phyloP scores from a whole-genome alignment of 1,139 yeast genomes.

The Pichia sp. region DNA sequence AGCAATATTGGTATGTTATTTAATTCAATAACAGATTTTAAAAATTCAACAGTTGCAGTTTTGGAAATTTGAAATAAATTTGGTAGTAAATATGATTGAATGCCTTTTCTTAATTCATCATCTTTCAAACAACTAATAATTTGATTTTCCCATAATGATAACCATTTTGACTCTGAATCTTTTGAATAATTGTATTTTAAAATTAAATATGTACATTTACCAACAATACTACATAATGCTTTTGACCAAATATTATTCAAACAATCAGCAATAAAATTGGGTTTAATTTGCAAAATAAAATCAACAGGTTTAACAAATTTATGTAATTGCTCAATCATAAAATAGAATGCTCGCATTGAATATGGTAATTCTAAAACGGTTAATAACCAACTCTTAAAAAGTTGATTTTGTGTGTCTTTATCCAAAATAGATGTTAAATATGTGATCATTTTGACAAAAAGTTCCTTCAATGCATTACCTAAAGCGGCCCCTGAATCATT shows the following conservation, averaged over 20 bases:
- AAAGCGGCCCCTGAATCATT: constrained; percentile 66
- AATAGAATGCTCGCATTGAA: constrained; percentile 54
- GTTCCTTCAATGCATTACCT: constrained; percentile 57
- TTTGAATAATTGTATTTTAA: constrained; percentile 30
- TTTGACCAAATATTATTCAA: constrained; percentile 47
- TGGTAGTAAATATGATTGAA: constrained; percentile 58
- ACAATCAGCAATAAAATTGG: constrained; percentile 41
- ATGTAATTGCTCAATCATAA: constrained; percentile 49
- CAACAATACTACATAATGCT: constrained; percentile 61
- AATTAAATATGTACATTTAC: constrained; percentile 52
- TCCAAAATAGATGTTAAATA: constrained; percentile 26
- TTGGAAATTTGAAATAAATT: constrained; percentile 50
- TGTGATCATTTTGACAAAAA: constrained; percentile 46
- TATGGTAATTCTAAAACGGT: constrained; percentile 38
- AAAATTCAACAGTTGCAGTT: constrained; percentile 36
- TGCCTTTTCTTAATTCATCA: constrained; percentile 36
- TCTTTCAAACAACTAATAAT: constrained; percentile 34
- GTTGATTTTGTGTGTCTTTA: constrained; percentile 13
- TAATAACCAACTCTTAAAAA: constrained; percentile 41
- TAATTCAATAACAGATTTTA: constrained; percentile 19
- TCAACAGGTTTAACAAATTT: constrained; percentile 37
- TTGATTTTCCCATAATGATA: constrained; percentile 43
- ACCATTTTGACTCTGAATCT: constrained; percentile 38
- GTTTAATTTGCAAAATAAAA: constrained; percentile 37
- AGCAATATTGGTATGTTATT: constrained; percentile 39